phyloP scores from a whole-genome alignment of 169 alveolate species.

The Blepharisma undulans region DNA sequence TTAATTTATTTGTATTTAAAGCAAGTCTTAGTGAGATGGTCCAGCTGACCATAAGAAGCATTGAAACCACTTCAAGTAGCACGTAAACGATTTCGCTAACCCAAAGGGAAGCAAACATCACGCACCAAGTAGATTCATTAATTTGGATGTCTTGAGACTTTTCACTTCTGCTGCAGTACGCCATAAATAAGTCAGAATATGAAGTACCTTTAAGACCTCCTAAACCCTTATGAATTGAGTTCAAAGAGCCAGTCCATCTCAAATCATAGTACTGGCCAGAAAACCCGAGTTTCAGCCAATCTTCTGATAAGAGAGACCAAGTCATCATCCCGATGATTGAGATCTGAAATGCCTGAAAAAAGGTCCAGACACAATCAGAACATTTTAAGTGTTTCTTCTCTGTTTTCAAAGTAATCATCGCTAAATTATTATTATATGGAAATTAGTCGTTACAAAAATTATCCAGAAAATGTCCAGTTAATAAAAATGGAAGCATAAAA shows the following conservation, averaged over 20 bases:
- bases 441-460: too few relatives aligned
- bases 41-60: background rate
- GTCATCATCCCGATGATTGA: too few relatives aligned
- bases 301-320: too few relatives aligned
- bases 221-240: background rate
- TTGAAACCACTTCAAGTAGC: background rate
- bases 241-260: background rate
- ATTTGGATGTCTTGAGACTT: background rate
- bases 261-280: background rate
- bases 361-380: too few relatives aligned
- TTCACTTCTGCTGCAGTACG: background rate
- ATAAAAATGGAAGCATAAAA: too few relatives aligned
- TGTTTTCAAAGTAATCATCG: too few relatives aligned
- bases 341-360: too few relatives aligned
- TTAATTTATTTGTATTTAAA: background rate
- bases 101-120: background rate
- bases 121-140: background rate
- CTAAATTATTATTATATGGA: too few relatives aligned
- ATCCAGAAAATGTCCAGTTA: too few relatives aligned
- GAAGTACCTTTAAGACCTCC: background rate
- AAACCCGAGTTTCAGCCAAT: too few relatives aligned
- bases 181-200: background rate
- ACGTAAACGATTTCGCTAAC: background rate
- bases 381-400: too few relatives aligned
- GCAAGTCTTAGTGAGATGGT: background rate